Evolutionary conservation across 2,329 filamentous ascomycete species (phyloP).

Genomic region (Penicillium psychrosexuale): DNA sequence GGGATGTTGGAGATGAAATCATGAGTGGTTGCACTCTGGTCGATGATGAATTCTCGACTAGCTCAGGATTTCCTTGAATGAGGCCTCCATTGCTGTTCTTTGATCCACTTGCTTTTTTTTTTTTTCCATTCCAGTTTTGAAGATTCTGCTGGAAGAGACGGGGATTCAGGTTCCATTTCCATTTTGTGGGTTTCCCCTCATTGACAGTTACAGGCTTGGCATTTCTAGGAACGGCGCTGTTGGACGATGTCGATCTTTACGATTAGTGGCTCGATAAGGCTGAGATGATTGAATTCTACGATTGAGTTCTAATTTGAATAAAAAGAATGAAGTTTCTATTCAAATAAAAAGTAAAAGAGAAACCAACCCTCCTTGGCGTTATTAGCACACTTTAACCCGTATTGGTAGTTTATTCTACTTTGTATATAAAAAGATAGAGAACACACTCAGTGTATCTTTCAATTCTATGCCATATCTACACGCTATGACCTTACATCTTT

Average conservation of each 20-base stretch:
- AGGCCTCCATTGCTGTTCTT: background rate
- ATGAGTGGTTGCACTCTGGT: conserved; percentile 8
- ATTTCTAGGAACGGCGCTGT: background rate
- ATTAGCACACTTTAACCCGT: background rate
- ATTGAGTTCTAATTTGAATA: too few species aligned
- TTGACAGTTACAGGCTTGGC: background rate
- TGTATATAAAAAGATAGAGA: too few species aligned
- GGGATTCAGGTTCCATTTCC: conserved; percentile 1
- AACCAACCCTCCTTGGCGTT: background rate
- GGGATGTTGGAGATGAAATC: conserved; percentile 6
- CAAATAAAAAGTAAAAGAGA: too few species aligned
- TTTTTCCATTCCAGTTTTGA: background rate
- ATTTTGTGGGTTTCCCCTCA: background rate
- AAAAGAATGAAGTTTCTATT: background rate
- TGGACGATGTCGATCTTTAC: too few species aligned
- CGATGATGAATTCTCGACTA: conserved; percentile 13
- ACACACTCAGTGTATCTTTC: too few species aligned
- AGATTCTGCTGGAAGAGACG: background rate
- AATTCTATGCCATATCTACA: too few species aligned
- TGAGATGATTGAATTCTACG: too few species aligned
- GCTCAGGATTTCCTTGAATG: background rate
- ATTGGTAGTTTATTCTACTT: too few species aligned
- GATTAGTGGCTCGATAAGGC: too few species aligned
- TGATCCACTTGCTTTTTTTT: background rate
- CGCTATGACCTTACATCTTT: too few species aligned